Base-by-base conservation (phyloP, 2,329 filamentous ascomycete genomes). In the Chaetomium sp. region DNA sequence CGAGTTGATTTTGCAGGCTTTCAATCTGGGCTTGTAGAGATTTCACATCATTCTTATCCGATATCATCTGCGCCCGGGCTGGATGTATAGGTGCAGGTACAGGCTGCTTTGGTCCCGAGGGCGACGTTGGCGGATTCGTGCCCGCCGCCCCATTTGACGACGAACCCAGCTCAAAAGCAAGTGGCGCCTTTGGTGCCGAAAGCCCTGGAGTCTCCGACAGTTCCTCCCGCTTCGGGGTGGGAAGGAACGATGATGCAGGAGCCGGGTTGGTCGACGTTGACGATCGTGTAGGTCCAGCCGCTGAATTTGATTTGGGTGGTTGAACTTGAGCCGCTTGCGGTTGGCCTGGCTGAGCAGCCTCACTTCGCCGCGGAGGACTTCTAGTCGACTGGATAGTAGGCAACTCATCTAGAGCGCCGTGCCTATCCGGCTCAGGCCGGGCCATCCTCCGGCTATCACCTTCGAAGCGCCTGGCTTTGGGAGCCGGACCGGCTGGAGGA, bases 1-100 rank as follows among this genome's bases (percentile, higher is more conserved):
- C 53, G 6, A 63, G 49, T 27, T 60, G 40, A 6, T 46, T 52
- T 37, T 60, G 58, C 6, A 61, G 27, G 5, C 35, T 52, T 9
- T 36, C 42, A 4, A 60, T 47, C 4, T 47, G 57, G 2, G 40
- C 42, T 37, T 41, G 42, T 11, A 59, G n/a, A 12, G 47, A 33
- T 0, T 40, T 32, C n/a, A 10, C 27, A 4, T 54, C 53, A 14
- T 55, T 52, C n/a, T 33, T 40, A 53, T 14, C 5, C 27, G 44
- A 5, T 46, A 27, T 27, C 19, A 27, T 27, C 19, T 27, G 19
- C 19, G 19, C 19, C 19, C 43, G 35, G 6, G 12, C 7, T 41
- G 19, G n/a, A 5, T 19, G 6, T 5, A 32, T 40, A 1, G 11
- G 37, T 14, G 32, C 27, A 33, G 19, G 10, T n/a, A 33, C 6